phyloP scores from a whole-genome alignment of 148 eudicot species.

The Dysphania ambrosioides region DNA sequence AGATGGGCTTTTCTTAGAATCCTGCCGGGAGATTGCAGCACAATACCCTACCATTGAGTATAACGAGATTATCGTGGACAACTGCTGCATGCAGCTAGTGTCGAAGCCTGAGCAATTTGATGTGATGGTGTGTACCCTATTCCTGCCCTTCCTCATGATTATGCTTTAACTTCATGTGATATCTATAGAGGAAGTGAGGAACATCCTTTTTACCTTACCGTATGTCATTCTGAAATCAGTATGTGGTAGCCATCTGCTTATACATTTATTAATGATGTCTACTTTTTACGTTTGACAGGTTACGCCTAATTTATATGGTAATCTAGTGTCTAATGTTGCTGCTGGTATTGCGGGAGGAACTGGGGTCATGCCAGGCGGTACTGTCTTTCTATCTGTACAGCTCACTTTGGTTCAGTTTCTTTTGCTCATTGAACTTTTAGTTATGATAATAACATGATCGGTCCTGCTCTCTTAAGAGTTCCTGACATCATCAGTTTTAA shows the following conservation, averaged over 20 bases:
- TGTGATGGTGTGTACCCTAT: conserved; percentile 58
- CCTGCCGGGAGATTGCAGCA: conserved; percentile 76
- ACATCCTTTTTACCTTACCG: too few relatives aligned
- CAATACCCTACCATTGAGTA: conserved; percentile 70
- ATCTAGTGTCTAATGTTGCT: conserved; percentile 76
- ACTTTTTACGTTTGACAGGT: conserved; percentile 44
- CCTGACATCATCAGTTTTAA: neutral
- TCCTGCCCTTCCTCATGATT: neutral
- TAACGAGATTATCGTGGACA: conserved; percentile 81
- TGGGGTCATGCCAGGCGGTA: conserved; percentile 89
- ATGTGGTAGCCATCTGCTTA: neutral
- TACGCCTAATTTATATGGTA: conserved; percentile 85
- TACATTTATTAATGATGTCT: conserved; percentile 19
- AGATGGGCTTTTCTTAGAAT: conserved; percentile 85
- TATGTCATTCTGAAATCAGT: neutral
- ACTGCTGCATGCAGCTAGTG: conserved; percentile 96
- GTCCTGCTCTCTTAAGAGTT: neutral
- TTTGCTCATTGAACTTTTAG: neutral
- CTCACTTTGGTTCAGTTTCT: neutral
- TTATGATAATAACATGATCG: neutral
- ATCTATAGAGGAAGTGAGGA: too few relatives aligned
- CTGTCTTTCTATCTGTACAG: neutral
- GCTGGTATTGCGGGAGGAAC: conserved; percentile 92
- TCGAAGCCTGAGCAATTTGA: conserved; percentile 89
- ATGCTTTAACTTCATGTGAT: neutral